Evolutionary conservation across 148 eudicot genomes (phyloP).

Genomic region (Vaccinium darrowii): DNA sequence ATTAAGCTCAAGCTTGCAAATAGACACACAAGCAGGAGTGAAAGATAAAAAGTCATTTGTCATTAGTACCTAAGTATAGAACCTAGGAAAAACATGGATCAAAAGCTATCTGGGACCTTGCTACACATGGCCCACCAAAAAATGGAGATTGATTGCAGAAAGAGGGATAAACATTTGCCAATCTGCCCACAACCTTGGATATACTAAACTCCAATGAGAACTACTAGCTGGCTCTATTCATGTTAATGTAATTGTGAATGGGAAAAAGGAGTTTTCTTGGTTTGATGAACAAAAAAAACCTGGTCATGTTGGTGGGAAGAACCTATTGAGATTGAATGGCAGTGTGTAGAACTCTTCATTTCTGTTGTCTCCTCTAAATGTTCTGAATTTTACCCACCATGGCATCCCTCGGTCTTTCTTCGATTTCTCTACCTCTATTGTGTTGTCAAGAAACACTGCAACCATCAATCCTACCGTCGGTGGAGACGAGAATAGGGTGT

Average conservation of each 20-base stretch:
- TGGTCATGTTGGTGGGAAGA: slow-evolving; percentile 84
- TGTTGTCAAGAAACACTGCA: slow-evolving; percentile 95
- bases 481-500: slow-evolving; percentile 80
- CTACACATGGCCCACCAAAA: slow-evolving; percentile 28
- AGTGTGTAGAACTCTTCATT: slow-evolving; percentile 97
- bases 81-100: slow-evolving; percentile 21
- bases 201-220: slow-evolving; percentile 1
- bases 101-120: slow-evolving; percentile 23
- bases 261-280: slow-evolving; percentile 11
- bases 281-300: neutral
- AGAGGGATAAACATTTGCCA: slow-evolving; percentile 14
- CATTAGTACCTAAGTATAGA: slow-evolving; percentile 12
- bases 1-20: neutral
- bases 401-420: slow-evolving; percentile 98
- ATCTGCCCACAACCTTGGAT: neutral
- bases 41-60: slow-evolving; percentile 2
- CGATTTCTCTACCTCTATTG: slow-evolving; percentile 85
- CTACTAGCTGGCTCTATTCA: slow-evolving; percentile 10
- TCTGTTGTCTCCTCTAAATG: slow-evolving; percentile 88
- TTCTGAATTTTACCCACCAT: slow-evolving; percentile 99
- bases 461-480: slow-evolving; percentile 82
- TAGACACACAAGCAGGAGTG: neutral
- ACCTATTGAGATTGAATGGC: slow-evolving; percentile 96
- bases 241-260: neutral
- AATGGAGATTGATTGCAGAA: slow-evolving; percentile 21